Evolutionary conservation across 768 basidiomycete genomes (phyloP), one percentile per base, ranked within the genome.

Genomic region (Hypholoma fasciculare): DNA sequence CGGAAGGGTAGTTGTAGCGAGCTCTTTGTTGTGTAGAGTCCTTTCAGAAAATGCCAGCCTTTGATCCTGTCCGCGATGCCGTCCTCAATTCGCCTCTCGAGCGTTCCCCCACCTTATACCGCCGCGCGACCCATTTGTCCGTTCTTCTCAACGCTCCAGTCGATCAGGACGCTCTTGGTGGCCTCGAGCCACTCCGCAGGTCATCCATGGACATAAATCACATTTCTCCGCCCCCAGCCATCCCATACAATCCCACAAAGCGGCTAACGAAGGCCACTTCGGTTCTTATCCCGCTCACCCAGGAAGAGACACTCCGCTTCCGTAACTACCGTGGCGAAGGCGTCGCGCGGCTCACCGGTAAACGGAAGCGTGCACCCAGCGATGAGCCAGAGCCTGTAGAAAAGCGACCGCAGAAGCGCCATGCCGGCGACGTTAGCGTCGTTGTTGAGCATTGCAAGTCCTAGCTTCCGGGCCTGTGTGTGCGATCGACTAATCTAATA

Each of bases 61-160:
- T 92, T 80, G 91, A 92, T 81, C 90, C 91, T 66, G 90, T 93
- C 61, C 83, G 91, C 71, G 91, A 92, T 81, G 91, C 91, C 61
- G 88, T 91, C 67, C 82, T 89, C 65, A 90, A 90, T 73, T 89
- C 88, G 43, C 90, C 90, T 30, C 71, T 85, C 65, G 78, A 80
- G 40, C 57, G 61, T n/a, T 73, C 82, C 59, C 84, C 85, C 9
- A 76, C 78, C 14, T 67, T 83, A 20, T 65, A 76, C 34, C 81
- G 87, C 57, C 80, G 90, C 23, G 88, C 89, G 8, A 92, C 90
- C 27, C 86, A 88, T 73, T 80, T 92, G n/a, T 81, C 90, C 40
- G 83, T 87, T 43, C 80, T 92, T 23, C 85, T 92, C 72, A 91
- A 92, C 74, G 61, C 65, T 54, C 46, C 61, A 62, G 55, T 63